Evolutionary conservation across 2,329 filamentous ascomycete genomes (phyloP), one percentile per base, ranked within the genome.

Genomic region (Fusarium aywerte): DNA sequence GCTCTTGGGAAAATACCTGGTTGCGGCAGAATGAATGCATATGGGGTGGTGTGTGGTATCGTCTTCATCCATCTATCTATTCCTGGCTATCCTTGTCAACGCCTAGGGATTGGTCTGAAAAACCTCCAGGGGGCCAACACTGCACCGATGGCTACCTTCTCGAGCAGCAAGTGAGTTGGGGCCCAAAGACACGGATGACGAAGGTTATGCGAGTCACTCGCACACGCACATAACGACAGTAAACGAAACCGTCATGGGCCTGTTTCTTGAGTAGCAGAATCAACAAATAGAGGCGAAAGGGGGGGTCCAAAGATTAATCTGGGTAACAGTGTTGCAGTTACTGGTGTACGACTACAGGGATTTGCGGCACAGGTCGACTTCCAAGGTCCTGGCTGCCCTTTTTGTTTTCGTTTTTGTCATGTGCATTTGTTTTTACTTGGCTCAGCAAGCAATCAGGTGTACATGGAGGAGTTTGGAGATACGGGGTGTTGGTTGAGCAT

Each of bases 321-420:
- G 72, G 70, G 72, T 74, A 74, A 75, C 65, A 67, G 70, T 69
- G 64, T 71, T 73, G 57, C 57, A 63, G 68, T 74, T 75, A 72
- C 72, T 75, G 70, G 70, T 77, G 76, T 77, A 77, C 67, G 72
- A 77, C 73, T 75, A 73, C 72, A 68, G 59, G 60, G 61, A 61
- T 56, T 66, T 54, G 57, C 52, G 64, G 66, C 65, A 67, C 69
- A 58, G 72, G 67, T 56, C 65, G 56, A 63, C 55, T 64, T 72
- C 64, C 55, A 59, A 65, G 65, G 57, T 58, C 65, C 56, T 68
- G 56, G 58, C 58, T 62, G 50, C 57, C 51, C 20, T 51, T 58
- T 45, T 33, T 40, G 23, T 32, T 54, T 62, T 55, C n/a, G 21
- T 51, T 62, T 57, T 67, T 67, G 50, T 61, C 47, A 45, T 53